These are phyloP conservation scores for Salix caprea DNA, from an alignment of 345 rosid genomes.

Conservation along the genomic window DNA sequence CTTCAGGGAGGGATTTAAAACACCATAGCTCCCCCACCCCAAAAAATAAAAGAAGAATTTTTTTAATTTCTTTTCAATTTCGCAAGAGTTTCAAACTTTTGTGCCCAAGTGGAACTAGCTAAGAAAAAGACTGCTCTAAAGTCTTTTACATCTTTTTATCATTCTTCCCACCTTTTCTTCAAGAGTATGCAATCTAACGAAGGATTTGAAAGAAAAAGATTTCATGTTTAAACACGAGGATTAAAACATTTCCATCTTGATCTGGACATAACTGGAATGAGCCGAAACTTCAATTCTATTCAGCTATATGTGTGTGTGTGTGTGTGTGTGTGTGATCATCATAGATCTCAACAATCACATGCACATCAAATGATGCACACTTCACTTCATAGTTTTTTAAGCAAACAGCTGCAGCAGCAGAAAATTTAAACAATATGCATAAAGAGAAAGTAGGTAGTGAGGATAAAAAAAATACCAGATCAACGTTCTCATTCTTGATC, in stretches of 20 bases:
- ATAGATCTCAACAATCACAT: not conserved
- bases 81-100: not conserved
- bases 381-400: not conserved
- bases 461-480: conserved; percentile 10
- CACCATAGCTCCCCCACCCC: not conserved
- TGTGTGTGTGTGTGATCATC: no score
- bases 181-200: not conserved
- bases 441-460: not conserved
- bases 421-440: not conserved
- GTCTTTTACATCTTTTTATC: no score
- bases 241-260: not conserved
- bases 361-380: not conserved
- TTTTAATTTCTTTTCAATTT: not conserved
- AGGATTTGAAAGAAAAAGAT: not conserved
- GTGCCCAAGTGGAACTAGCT: not conserved
- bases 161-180: not conserved
- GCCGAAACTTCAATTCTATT: not conserved
- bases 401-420: no score
- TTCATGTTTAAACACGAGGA: no score
- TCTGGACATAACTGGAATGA: not conserved
- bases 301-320: not conserved
- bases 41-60: not conserved
- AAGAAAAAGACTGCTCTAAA: not conserved
- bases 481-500: conserved; percentile 28
- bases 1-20: no score